These are phyloP conservation scores for Marchantia polymorpha DNA, from an alignment of 225 moss, liverwort and hornwort species.

Conservation along the genomic window DNA sequence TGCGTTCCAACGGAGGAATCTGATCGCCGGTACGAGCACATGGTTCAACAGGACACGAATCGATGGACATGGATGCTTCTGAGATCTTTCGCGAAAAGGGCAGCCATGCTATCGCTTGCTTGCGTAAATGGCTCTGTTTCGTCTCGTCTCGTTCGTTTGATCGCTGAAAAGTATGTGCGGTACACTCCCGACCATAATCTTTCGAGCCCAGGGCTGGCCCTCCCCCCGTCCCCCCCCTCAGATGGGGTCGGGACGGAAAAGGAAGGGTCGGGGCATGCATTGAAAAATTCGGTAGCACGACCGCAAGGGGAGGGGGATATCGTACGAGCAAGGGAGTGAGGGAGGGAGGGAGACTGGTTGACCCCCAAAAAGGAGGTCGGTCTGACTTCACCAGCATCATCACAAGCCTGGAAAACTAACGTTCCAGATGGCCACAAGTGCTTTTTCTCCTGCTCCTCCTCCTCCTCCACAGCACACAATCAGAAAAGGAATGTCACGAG, in stretches of 20 bases:
- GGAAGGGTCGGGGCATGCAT: too few species aligned
- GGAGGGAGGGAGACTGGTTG: neutral
- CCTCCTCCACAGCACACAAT: too few species aligned
- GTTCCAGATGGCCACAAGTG: neutral
- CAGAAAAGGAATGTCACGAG: neutral
- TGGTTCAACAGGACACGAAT: neutral
- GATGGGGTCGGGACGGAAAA: too few species aligned
- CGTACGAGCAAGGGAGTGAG: neutral
- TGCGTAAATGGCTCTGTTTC: neutral
- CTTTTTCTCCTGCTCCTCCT: neutral
- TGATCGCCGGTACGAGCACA: neutral
- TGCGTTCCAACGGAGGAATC: neutral
- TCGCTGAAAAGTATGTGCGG: neutral
- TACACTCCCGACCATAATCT: neutral
- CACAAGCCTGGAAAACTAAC: neutral
- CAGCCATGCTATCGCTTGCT: neutral
- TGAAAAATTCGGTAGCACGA: neutral
- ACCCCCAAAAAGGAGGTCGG: neutral
- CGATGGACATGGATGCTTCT: neutral
- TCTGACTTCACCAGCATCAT: neutral
- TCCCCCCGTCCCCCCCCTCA: too few species aligned
- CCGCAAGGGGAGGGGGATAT: too few species aligned
- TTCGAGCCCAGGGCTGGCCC: too few species aligned
- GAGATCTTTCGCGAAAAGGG: neutral
- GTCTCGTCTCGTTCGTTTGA: neutral